These are phyloP conservation scores for Pythium coloratum DNA, from an alignment of 352 stramenopile species.

Conservation along the genomic window DNA sequence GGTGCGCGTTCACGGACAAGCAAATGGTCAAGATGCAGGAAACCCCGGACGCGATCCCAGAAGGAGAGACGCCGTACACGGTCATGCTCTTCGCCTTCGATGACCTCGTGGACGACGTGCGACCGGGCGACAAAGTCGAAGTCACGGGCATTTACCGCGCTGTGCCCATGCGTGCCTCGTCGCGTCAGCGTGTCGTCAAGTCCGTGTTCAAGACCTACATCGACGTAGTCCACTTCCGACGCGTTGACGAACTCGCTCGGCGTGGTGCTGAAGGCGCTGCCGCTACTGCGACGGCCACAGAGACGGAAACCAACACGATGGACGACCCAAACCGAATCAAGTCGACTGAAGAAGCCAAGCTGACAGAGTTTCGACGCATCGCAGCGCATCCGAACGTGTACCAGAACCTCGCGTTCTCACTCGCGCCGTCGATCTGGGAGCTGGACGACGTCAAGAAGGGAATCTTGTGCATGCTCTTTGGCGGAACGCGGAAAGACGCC, in stretches of 20 bases:
- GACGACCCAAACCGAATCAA: constrained; percentile 50
- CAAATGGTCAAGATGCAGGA: constrained; percentile 99
- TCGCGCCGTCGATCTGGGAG: constrained; percentile 91
- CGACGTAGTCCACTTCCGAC: constrained; percentile 97
- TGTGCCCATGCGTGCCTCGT: constrained; percentile 93
- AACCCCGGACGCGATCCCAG: constrained; percentile 96
- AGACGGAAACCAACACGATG: constrained; percentile 15
- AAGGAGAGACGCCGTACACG: constrained; percentile 98
- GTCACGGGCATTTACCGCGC: constrained; percentile 98
- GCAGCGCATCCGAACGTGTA: constrained; percentile 81
- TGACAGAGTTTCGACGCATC: constrained; percentile 73
- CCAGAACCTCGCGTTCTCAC: constrained; percentile 75
- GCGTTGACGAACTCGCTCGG: constrained; percentile 79
- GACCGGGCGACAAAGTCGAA: constrained; percentile 95
- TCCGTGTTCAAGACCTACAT: constrained; percentile 99
- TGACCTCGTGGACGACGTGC: constrained; percentile 96
- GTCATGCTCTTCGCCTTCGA: constrained; percentile 98
- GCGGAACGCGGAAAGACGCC: constrained; percentile 90
- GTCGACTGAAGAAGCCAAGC: constrained; percentile 51
- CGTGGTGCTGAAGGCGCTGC: constrained; percentile 30
- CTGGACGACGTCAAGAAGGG: constrained; percentile 99
- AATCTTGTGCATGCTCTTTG: constrained; percentile 98
- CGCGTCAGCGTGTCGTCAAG: constrained; percentile 93
- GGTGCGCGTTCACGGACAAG: constrained; percentile 98
- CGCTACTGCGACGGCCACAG: constrained; percentile 27